Evolutionary conservation across 371 early-diverging fungal genomes (phyloP), one percentile per base, ranked within the genome.

Genomic region (Mucor velutinosus): DNA sequence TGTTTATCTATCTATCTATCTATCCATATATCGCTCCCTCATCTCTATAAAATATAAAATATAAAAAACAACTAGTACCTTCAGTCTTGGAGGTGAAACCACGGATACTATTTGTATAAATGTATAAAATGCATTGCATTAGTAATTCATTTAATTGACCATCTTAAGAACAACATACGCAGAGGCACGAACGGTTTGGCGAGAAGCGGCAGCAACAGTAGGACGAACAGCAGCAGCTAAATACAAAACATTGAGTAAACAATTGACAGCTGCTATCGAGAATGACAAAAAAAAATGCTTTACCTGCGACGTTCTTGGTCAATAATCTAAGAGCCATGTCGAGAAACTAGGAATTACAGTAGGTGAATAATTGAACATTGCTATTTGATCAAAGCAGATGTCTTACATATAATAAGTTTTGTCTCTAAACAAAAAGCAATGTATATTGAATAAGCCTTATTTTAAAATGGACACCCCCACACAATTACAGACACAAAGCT

Each of bases 291-390:
- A 45, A 21, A 49, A 21, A 21, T 7, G 3, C 21, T 11, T 10
- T 56, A 56, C 56, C 56, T 73, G 83, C 76, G 64, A 80, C 83
- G 64, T 74, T 64, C 76, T 80, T 83, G 65, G 83, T 74, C 76
- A 83, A 78, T 72, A 83, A 76, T 74, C 83, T 72, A 69, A 83
- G 70, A 76, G 83, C 79, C 83, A 83, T 83, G 70, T 73, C 66
- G 56, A 62, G 56, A 56, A 56, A 30, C 56, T 30, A 56, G 7
- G 14, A 29, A 29, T 17, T 32, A 32, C 4, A 8, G 29, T 30
- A 30, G 56, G 32, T 27, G 15, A 56, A 17, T 56, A 56, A 32
- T 32, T 7, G 32, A 0, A n/a, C 15, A 0, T 7, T 21, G 55
- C 25, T 53, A n/a, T 51, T 51, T 51, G 10, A 23, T 51, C 51